Evolutionary conservation across 768 basidiomycete species (phyloP).

Genomic region (Panellus pusillus): DNA sequence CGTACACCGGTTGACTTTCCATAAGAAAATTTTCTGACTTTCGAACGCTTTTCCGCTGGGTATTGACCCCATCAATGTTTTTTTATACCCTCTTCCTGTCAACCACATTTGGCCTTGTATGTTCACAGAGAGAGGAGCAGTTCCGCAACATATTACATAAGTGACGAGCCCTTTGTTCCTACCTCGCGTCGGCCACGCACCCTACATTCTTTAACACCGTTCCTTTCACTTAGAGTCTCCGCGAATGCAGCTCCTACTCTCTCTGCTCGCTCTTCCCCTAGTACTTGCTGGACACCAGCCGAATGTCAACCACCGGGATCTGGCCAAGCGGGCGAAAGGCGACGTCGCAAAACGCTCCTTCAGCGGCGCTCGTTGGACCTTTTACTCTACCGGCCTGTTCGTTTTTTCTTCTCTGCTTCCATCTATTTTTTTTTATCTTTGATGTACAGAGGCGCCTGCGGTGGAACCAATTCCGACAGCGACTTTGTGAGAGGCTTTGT

Average conservation of each 20-base stretch:
- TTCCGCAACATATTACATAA: too few relatives aligned
- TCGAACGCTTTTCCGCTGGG: too few relatives aligned
- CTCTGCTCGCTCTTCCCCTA: slow-evolving; percentile 34
- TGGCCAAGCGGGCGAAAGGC: slow-evolving; percentile 48
- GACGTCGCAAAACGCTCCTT: slow-evolving; percentile 37
- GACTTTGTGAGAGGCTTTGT: slow-evolving; percentile 44
- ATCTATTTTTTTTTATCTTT: slow-evolving; percentile 7
- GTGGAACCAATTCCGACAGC: slow-evolving; percentile 33
- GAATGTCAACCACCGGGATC: slow-evolving; percentile 43
- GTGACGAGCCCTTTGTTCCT: background rate
- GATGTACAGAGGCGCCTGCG: slow-evolving; percentile 55
- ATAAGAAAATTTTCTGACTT: too few relatives aligned
- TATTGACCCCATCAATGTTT: too few relatives aligned
- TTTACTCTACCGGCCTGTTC: slow-evolving; percentile 56
- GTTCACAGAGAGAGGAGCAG: too few relatives aligned
- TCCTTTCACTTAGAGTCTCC: slow-evolving; percentile 6
- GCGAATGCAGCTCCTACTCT: slow-evolving; percentile 19
- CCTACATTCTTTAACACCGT: slow-evolving; percentile 2
- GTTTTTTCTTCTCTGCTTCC: background rate
- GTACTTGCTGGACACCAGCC: slow-evolving; percentile 36
- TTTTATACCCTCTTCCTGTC: too few relatives aligned
- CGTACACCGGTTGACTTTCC: too few relatives aligned
- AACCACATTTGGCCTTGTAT: too few relatives aligned
- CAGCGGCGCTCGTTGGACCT: slow-evolving; percentile 47
- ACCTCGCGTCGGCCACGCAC: slow-evolving; percentile 12